phyloP scores from a whole-genome alignment of 2,329 filamentous ascomycete species.

The Fusarium abutilonis region DNA sequence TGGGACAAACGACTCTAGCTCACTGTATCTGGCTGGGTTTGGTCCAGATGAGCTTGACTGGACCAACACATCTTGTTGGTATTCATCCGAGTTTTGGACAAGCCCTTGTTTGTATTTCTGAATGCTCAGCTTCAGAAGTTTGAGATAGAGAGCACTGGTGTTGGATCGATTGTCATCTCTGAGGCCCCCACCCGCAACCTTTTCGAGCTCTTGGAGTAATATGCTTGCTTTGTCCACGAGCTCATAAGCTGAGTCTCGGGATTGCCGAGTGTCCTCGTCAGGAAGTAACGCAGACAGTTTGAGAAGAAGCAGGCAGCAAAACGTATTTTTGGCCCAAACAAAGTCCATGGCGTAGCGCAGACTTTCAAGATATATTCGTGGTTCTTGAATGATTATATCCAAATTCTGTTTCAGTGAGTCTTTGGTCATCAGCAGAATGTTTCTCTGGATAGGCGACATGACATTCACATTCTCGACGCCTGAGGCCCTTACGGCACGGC shows the following conservation, averaged over 20 bases:
- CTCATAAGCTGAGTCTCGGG: not conserved
- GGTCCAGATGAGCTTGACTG: not conserved
- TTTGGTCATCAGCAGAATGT: conserved; percentile 12
- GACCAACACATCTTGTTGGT: accelerated
- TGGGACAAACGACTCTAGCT: conserved; percentile 14
- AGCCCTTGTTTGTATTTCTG: conserved; percentile 21
- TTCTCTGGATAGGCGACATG: conserved; percentile 9
- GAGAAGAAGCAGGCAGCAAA: conserved; percentile 15
- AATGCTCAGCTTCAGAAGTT: conserved; percentile 13
- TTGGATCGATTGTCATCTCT: conserved; percentile 15
- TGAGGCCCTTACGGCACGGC: conserved; percentile 10
- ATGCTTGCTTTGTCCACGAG: not conserved
- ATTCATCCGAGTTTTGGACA: not conserved
- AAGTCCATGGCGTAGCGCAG: conserved; percentile 24
- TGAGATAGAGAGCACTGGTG: conserved; percentile 7
- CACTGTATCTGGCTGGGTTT: not conserved
- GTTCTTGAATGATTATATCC: conserved; percentile 14
- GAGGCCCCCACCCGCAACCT: not conserved
- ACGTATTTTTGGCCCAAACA: conserved; percentile 20
- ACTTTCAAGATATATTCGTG: conserved; percentile 15
- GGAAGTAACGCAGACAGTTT: conserved; percentile 10
- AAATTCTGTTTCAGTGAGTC: conserved; percentile 12
- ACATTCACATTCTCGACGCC: conserved; percentile 22
- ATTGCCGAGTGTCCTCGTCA: accelerated
- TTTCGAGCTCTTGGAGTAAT: not conserved